Conservation (phyloP, 352 stramenopile species). For the Pythium aquatile region DNA sequence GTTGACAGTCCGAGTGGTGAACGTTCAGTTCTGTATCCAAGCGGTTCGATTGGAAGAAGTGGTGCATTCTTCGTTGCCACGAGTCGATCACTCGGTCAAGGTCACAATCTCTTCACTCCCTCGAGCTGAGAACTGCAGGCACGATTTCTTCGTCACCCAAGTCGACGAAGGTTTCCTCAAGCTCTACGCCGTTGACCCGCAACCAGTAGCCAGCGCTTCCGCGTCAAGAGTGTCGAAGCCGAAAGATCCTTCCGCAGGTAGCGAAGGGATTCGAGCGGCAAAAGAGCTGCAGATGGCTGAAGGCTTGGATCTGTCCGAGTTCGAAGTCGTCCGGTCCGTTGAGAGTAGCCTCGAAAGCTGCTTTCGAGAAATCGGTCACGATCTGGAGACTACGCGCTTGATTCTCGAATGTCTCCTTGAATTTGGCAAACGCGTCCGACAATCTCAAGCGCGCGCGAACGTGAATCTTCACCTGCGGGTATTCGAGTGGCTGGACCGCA, state of each 20-base stretch:
- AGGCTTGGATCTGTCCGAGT: constrained; percentile 1
- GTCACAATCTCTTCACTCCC: not conserved
- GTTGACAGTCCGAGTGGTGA: not conserved
- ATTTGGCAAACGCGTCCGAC: constrained; percentile 22
- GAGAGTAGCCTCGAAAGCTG: constrained; percentile 18
- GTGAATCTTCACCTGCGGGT: not conserved
- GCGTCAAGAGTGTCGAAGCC: not conserved
- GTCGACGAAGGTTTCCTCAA: not conserved
- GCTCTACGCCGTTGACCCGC: not conserved
- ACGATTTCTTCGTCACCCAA: not conserved
- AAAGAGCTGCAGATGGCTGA: constrained; percentile 1
- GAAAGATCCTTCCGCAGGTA: not conserved
- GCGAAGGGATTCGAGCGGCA: not conserved
- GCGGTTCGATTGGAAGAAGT: not conserved
- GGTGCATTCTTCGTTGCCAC: too few relatives aligned
- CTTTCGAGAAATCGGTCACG: constrained; percentile 19
- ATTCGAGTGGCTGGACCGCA: constrained; percentile 25
- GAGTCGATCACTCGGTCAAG: not conserved
- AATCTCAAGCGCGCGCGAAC: constrained; percentile 1
- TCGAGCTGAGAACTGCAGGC: not conserved
- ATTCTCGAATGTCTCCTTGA: constrained; percentile 25
- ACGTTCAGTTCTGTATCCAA: not conserved
- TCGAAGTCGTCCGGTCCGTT: not conserved
- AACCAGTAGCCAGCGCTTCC: not conserved
- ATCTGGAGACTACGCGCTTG: constrained; percentile 24